Evolutionary conservation across 441 rosid genomes (phyloP).

Genomic region (Jatropha multifida): DNA sequence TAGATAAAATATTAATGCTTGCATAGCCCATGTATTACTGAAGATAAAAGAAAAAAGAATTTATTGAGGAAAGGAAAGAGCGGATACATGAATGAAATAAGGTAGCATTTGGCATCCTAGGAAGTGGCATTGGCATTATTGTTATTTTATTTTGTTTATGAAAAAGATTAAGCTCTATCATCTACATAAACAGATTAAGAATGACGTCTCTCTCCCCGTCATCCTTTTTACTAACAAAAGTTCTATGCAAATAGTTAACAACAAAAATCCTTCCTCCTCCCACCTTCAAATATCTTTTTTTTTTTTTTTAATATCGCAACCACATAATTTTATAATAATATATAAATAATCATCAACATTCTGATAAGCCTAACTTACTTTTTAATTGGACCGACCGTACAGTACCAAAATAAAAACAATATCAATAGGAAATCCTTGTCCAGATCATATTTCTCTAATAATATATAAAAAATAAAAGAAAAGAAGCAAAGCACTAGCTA

Average conservation of each 20-base stretch:
- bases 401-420: too few relatives aligned
- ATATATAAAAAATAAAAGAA: not conserved
- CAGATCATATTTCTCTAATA: not conserved
- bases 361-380: too few relatives aligned
- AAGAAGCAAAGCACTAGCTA: too few relatives aligned
- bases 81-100: too few relatives aligned
- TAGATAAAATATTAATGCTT: too few relatives aligned
- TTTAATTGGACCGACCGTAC: too few relatives aligned
- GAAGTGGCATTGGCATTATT: not conserved
- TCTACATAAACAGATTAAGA: conserved; percentile 12
- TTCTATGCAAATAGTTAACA: not conserved
- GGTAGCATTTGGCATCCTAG: too few relatives aligned
- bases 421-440: too few relatives aligned
- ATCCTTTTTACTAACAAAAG: not conserved
- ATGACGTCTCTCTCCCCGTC: not conserved
- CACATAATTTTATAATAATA: not conserved
- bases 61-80: too few relatives aligned
- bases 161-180: conserved; percentile 19
- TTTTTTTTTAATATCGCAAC: too few relatives aligned
- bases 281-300: conserved; percentile 5
- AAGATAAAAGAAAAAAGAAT: too few relatives aligned
- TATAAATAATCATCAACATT: not conserved
- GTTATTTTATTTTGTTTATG: not conserved
- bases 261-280: conserved; percentile 8
- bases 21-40: too few relatives aligned